phyloP scores from a whole-genome alignment of 2,329 filamentous ascomycete genomes.

The Stenocarpella maydis region DNA sequence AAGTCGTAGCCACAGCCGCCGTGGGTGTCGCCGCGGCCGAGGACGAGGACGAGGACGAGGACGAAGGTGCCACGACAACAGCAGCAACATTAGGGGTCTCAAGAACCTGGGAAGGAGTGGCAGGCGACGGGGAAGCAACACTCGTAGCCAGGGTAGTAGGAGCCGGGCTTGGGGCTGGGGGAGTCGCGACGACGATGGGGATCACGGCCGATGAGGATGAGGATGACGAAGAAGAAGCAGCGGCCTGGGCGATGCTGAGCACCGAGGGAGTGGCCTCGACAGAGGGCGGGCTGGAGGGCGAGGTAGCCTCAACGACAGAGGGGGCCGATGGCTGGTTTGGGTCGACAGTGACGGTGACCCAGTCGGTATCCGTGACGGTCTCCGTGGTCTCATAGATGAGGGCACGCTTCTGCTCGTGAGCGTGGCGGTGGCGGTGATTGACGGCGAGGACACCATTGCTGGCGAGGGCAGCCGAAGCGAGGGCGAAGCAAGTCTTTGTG shows the following conservation, averaged over 20 bases:
- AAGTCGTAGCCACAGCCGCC: slow-evolving; percentile 39
- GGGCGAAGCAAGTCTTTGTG: slow-evolving; percentile 50
- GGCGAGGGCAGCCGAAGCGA: slow-evolving; percentile 54
- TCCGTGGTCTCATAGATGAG: slow-evolving; percentile 45
- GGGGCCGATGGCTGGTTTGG: slow-evolving; percentile 38
- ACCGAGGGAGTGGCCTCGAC: slow-evolving; percentile 10
- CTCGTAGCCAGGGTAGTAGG: slow-evolving; percentile 30
- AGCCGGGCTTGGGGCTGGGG: slow-evolving; percentile 28
- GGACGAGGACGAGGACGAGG: slow-evolving; percentile 29
- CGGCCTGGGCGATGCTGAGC: not conserved
- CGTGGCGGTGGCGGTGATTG: slow-evolving; percentile 53
- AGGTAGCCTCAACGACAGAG: slow-evolving; percentile 37
- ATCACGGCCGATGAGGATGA: slow-evolving; percentile 6
- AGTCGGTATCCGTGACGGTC: slow-evolving; percentile 48
- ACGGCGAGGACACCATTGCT: slow-evolving; percentile 52
- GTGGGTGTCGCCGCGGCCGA: slow-evolving; percentile 37
- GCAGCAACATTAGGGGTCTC: slow-evolving; percentile 19
- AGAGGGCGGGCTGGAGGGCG: slow-evolving; percentile 16
- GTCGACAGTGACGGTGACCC: slow-evolving; percentile 54
- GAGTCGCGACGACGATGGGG: slow-evolving; percentile 30
- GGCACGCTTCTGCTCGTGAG: slow-evolving; percentile 46
- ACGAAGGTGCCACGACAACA: slow-evolving; percentile 8
- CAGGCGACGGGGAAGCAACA: slow-evolving; percentile 22
- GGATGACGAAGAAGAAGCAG: not conserved
- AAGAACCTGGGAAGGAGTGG: slow-evolving; percentile 33